phyloP scores from a whole-genome alignment of 768 basidiomycete species.

The Clavaria fumosa region DNA sequence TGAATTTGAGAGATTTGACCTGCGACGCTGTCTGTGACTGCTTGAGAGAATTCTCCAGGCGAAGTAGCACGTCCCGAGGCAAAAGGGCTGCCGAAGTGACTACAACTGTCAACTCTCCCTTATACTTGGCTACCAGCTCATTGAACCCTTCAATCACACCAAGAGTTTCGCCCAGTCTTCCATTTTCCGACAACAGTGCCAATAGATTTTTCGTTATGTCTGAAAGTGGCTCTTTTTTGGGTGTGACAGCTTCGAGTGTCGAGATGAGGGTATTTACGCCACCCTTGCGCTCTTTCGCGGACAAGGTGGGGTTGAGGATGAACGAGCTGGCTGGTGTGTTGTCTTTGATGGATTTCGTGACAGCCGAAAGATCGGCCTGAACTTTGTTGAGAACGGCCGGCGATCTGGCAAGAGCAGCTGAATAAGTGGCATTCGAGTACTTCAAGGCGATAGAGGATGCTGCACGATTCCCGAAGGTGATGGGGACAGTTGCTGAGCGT shows the following conservation, averaged over 20 bases:
- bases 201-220: conserved; percentile 91
- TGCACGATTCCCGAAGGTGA: conserved; percentile 48
- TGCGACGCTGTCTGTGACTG: conserved; percentile 71
- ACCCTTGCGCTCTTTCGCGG: conserved; percentile 52
- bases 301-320: conserved; percentile 85
- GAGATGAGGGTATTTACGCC: conserved; percentile 56
- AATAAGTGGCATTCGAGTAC: conserved; percentile 72
- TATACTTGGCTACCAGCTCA: conserved; percentile 74
- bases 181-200: conserved; percentile 81
- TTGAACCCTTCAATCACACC: conserved; percentile 88
- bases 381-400: conserved; percentile 73
- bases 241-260: conserved; percentile 41
- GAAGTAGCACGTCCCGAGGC: conserved; percentile 54
- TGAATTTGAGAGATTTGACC: conserved; percentile 78
- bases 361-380: conserved; percentile 62
- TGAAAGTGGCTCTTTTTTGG: conserved; percentile 63
- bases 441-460: conserved; percentile 58
- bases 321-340: conserved; percentile 53
- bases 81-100: conserved; percentile 83
- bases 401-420: conserved; percentile 71
- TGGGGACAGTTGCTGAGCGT: conserved; percentile 33
- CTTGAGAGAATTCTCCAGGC: conserved; percentile 78
- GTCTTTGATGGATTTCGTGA: conserved; percentile 54
- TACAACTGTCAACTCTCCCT: conserved; percentile 83
- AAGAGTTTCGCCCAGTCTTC: conserved; percentile 68